Conservation (phyloP, 1,284 basidiomycete species). For the Ustilago cynodontis region DNA sequence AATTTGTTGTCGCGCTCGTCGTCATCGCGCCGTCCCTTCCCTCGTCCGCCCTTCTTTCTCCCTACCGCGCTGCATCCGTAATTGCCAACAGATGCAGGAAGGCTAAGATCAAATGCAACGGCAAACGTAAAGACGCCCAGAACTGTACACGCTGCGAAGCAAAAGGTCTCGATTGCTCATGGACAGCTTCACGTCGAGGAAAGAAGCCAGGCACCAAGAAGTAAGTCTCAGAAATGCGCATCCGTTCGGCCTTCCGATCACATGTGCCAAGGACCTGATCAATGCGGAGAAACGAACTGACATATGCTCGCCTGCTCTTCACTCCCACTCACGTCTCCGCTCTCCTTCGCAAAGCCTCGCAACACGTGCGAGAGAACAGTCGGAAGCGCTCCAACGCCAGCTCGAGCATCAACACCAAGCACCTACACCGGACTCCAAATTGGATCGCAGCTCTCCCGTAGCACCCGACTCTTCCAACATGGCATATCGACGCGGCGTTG, state of each 20-base stretch:
- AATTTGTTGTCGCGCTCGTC: background rate
- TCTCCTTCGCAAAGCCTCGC: conserved; percentile 25
- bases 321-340: background rate
- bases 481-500: conserved; percentile 16
- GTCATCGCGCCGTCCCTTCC: background rate
- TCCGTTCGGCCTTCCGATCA: background rate
- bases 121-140: conserved; percentile 49
- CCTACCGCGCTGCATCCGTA: background rate
- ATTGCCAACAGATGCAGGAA: conserved; percentile 38
- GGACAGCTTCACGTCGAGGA: conserved; percentile 46
- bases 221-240: conserved; percentile 16
- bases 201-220: conserved; percentile 55
- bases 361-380: conserved; percentile 45
- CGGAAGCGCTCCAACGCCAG: conserved; percentile 40
- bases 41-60: background rate
- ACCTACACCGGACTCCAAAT: conserved; percentile 11
- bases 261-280: background rate
- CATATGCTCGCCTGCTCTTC: background rate
- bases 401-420: conserved; percentile 12
- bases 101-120: conserved; percentile 57
- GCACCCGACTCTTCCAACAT: conserved; percentile 7
- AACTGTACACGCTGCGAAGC: conserved; percentile 50
- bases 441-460: conserved; percentile 25
- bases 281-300: too few species aligned
- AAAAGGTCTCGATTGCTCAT: conserved; percentile 49